These are phyloP conservation scores for Grosmannia penicillata DNA, from an alignment of 2,329 filamentous ascomycete genomes.

Conservation along the genomic window DNA sequence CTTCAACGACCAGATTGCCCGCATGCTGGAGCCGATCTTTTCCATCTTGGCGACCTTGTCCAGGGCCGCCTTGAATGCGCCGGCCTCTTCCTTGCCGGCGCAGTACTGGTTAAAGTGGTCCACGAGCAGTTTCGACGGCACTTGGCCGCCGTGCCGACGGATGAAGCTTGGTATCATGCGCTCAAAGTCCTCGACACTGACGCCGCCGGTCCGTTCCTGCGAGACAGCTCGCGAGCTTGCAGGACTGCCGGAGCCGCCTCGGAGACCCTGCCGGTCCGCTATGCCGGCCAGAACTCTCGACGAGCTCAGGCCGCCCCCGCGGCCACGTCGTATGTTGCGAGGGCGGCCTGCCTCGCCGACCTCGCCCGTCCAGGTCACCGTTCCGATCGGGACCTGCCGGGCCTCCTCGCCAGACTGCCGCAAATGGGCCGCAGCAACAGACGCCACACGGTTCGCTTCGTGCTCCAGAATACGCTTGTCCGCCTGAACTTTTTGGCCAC, in stretches of 20 bases:
- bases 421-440: conserved; percentile 62
- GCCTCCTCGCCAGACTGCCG: conserved; percentile 60
- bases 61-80: conserved; percentile 71
- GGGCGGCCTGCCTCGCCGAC: conserved; percentile 65
- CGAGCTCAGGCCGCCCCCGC: conserved; percentile 31
- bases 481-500: conserved; percentile 53
- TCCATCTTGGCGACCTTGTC: conserved; percentile 62
- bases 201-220: conserved; percentile 16
- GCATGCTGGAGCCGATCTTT: conserved; percentile 35
- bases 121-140: conserved; percentile 71
- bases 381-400: conserved; percentile 59
- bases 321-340: conserved; percentile 28
- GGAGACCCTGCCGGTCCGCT: conserved; percentile 38
- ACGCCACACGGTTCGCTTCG: conserved; percentile 68
- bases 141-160: conserved; percentile 58
- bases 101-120: conserved; percentile 82
- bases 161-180: conserved; percentile 68
- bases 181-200: conserved; percentile 48
- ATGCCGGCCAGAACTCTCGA: conserved; percentile 40
- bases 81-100: conserved; percentile 49
- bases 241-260: conserved; percentile 18
- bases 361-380: conserved; percentile 86
- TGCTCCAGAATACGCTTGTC: conserved; percentile 66
- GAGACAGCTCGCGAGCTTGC: conserved; percentile 28
- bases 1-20: conserved; percentile 39